Percentiles rank a stretch among this genome's conserved stretches.
phyloP scores from a whole-genome alignment of 164 flowering plant species.

The Euptelea pleiosperma region DNA sequence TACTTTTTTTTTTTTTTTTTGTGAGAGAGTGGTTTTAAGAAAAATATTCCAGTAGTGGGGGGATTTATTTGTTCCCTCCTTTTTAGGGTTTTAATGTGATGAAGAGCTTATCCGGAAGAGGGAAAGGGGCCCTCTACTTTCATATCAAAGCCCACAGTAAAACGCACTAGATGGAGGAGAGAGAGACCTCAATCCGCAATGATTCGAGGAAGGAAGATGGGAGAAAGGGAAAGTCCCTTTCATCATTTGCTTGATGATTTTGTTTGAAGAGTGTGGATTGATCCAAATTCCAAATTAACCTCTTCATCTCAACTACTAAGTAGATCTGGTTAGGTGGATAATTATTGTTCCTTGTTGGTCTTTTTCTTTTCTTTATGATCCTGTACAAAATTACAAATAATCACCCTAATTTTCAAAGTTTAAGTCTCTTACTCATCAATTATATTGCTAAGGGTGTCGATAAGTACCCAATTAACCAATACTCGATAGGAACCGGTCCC shows the following conservation, averaged over 20 bases:
- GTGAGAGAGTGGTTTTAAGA: constrained; percentile 2
- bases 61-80: not conserved
- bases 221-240: constrained; percentile 3
- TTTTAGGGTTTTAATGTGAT: constrained; percentile 4
- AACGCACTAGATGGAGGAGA: constrained; percentile 17
- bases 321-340: not conserved
- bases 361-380: constrained; percentile 3
- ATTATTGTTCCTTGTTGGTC: not conserved
- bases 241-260: constrained; percentile 1
- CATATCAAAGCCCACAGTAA: constrained; percentile 18
- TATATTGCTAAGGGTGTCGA: no score
- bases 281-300: not conserved
- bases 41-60: not conserved
- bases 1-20: not conserved
- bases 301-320: not conserved
- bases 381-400: no score
- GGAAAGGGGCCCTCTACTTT: constrained; percentile 12
- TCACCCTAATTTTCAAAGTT: no score
- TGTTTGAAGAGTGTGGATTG: not conserved
- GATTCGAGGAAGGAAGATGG: constrained; percentile 7
- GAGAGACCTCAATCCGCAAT: constrained; percentile 13
- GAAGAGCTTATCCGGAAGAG: constrained; percentile 23
- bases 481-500: no score
- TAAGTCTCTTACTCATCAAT: no score
- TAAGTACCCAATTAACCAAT: no score